Base-by-base conservation (phyloP, 208 protist genomes). In the Acanthamoeba triangularis region DNA sequence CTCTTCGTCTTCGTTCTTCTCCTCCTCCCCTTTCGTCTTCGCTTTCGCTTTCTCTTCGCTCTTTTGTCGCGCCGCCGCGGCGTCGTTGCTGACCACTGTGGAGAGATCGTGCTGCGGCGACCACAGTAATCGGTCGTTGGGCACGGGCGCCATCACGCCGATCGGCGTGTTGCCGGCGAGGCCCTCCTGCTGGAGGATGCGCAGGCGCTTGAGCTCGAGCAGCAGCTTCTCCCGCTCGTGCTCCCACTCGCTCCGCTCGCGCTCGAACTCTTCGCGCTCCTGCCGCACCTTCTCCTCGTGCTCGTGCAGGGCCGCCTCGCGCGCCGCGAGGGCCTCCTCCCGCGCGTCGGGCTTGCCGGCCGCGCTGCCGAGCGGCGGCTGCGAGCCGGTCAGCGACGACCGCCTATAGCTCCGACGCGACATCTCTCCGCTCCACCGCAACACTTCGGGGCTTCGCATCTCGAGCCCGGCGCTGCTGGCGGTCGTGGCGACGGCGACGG, bases 191-290 rank as follows among this genome's bases (percentile, higher is more conserved):
- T 52, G 74, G n/a, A 88, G 80, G 18, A 88, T 30, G 28, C 80
- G 80, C 44, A 88, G 18, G 7, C 80, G 80, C 16, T 63, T 59
- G 80, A 88, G 23, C 35, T 88, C 80, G 30, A 88, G 80, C 49
- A 88, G 49, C n/a, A 88, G 49, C 80, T 88, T 88, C 49, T 88
- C 80, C 25, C 80, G 80, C 80, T 88, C 80, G 25, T 41, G 80
- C 35, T 35, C 49, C 80, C 80, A 88, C n/a, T 88, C 47, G 28
- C 16, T 11, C 80, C 80, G 41, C 80, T 88, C 80, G 80, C 80
- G 80, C 49, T 88, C 80, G 25, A 88, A 65, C 80, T 88, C 80
- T 2, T 88, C 80, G 49, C 80, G 44, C 49, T 88, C 80, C 80
- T 88, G 80, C n/a, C 52, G 23, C 49, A 88, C 80, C 52, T 63